A percentile compares a stretch with the other conserved stretches of the same genome.
phyloP scores from a whole-genome alignment of 768 basidiomycete genomes.

The Multifurca ochricompacta region DNA sequence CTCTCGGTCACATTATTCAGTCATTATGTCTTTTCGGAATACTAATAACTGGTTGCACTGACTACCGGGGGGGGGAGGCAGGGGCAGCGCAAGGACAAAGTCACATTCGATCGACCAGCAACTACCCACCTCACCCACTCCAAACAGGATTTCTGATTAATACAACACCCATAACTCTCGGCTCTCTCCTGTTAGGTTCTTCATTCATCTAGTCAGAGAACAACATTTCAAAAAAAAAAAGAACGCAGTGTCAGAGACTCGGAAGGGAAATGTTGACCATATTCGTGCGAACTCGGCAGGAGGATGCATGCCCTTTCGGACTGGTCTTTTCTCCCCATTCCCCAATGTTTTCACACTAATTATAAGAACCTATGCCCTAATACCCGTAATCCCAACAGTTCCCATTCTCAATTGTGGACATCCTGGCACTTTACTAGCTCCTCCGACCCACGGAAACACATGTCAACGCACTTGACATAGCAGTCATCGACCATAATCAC shows the following conservation, averaged over 20 bases:
- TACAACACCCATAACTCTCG: no score
- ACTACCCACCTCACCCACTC: no score
- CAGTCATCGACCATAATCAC: no score
- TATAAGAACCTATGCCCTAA: conserved; percentile 2
- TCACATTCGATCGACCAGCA: no score
- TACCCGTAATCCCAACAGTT: neutral
- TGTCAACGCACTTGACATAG: neutral
- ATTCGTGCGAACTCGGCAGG: conserved; percentile 3
- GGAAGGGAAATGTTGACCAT: conserved; percentile 4
- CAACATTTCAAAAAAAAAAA: conserved; percentile 9
- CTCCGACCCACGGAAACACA: neutral
- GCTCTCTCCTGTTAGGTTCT: no score
- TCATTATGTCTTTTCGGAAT: no score
- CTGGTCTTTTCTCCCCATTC: conserved; percentile 14
- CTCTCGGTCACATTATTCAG: no score
- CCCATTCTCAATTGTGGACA: neutral
- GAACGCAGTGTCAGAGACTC: conserved; percentile 8
- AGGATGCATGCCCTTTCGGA: neutral
- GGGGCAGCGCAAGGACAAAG: no score
- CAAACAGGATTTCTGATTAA: no score
- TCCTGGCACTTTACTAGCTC: neutral
- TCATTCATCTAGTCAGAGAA: conserved; percentile 3
- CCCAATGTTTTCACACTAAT: no score
- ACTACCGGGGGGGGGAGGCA: no score
- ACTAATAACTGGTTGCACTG: no score